Percentiles rank a stretch among this genome's conserved stretches.
Conservation (phyloP, 805 yeast species). For the Priceomyces carsonii region DNA sequence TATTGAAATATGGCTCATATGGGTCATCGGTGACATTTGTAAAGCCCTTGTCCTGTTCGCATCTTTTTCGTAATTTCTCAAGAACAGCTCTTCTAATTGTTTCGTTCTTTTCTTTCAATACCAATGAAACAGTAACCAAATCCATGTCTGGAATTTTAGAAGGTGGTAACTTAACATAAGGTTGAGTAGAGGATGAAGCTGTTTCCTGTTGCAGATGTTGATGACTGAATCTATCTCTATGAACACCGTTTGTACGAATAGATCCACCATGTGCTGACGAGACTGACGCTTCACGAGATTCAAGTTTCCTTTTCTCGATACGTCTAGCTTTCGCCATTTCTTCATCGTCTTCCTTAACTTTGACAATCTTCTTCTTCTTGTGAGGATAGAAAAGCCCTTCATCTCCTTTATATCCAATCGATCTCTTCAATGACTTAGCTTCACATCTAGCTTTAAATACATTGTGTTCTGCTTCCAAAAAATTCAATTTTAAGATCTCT, state of each 20-base stretch:
- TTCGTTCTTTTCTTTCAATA: slow-evolving; percentile 71
- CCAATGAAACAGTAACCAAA: slow-evolving; percentile 75
- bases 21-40: slow-evolving; percentile 87
- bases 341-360: slow-evolving; percentile 37
- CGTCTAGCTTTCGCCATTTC: slow-evolving; percentile 19
- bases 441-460: slow-evolving; percentile 73
- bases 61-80: slow-evolving; percentile 75
- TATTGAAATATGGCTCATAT: slow-evolving; percentile 74
- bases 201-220: slow-evolving; percentile 14
- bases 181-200: slow-evolving; percentile 50
- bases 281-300: slow-evolving; percentile 16
- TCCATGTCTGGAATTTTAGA: slow-evolving; percentile 94
- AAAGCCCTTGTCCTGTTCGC: slow-evolving; percentile 71
- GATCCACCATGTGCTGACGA: slow-evolving; percentile 11
- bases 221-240: slow-evolving; percentile 12
- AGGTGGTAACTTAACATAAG: slow-evolving; percentile 84
- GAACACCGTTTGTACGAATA: slow-evolving; percentile 13
- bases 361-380: slow-evolving; percentile 59
- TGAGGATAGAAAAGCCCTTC: slow-evolving; percentile 81
- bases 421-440: slow-evolving; percentile 73
- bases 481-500: slow-evolving; percentile 63
- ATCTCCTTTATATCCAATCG: slow-evolving; percentile 74
- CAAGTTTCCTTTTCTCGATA: slow-evolving; percentile 21
- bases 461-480: slow-evolving; percentile 59
- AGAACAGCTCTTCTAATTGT: slow-evolving; percentile 82